These are phyloP conservation scores for Paecilomyces sp. DNA, from an alignment of 2,329 filamentous ascomycete genomes.

Conservation along the genomic window DNA sequence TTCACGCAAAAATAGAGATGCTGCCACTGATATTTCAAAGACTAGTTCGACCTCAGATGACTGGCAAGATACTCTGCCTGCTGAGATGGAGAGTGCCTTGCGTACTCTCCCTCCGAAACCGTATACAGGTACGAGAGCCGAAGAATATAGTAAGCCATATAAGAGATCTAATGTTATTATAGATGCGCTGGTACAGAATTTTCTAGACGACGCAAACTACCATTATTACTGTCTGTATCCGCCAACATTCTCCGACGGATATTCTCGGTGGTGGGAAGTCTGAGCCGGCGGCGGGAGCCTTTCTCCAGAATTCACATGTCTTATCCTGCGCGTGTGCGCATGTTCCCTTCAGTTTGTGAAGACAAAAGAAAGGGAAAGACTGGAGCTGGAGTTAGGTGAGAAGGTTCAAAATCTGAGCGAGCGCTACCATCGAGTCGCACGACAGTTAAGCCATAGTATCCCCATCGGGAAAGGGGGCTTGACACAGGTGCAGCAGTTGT, in stretches of 20 bases:
- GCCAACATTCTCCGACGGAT: slow-evolving; percentile 38
- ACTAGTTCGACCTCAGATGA: slow-evolving; percentile 7
- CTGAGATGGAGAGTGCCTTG: slow-evolving; percentile 26
- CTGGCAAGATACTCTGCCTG: slow-evolving; percentile 9
- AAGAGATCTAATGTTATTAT: slow-evolving; percentile 1
- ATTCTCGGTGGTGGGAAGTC: slow-evolving; percentile 40
- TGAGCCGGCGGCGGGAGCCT: slow-evolving; percentile 25
- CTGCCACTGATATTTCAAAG: not conserved
- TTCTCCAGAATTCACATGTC: slow-evolving; percentile 40
- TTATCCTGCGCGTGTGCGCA: slow-evolving; percentile 41
- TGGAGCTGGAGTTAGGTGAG: slow-evolving; percentile 40
- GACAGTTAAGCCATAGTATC: slow-evolving; percentile 37
- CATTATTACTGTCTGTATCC: slow-evolving; percentile 43
- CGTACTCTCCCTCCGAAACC: slow-evolving; percentile 28
- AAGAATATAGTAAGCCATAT: not conserved
- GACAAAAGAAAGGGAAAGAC: slow-evolving; percentile 27
- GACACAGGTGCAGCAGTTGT: slow-evolving; percentile 44
- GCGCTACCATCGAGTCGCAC: slow-evolving; percentile 36
- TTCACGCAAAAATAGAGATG: too few relatives aligned
- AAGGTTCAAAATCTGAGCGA: slow-evolving; percentile 32
- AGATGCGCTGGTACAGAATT: slow-evolving; percentile 44
- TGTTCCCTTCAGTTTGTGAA: slow-evolving; percentile 40
- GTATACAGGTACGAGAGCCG: slow-evolving; percentile 24
- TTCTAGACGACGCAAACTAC: slow-evolving; percentile 38
- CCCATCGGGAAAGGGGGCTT: slow-evolving; percentile 38